phyloP scores from a whole-genome alignment of 768 basidiomycete species.

The Auriscalpium vulgare region DNA sequence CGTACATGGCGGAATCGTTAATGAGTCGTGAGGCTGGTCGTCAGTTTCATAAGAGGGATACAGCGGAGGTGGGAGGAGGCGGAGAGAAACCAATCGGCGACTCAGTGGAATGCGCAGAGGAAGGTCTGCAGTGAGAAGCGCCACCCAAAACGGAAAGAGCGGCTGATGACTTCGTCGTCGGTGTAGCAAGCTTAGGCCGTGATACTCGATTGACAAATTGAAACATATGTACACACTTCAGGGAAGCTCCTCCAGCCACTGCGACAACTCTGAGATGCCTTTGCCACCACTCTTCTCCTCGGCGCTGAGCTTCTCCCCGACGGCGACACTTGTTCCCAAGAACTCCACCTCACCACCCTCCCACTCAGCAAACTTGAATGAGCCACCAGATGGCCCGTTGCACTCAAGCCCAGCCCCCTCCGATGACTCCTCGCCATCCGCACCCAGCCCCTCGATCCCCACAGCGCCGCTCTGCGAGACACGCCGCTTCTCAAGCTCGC shows the following conservation, averaged over 20 bases:
- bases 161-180: neutral
- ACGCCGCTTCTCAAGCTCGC: constrained; percentile 76
- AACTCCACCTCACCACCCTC: constrained; percentile 77
- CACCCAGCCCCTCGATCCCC: constrained; percentile 66
- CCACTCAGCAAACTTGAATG: constrained; percentile 75
- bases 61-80: too few relatives aligned
- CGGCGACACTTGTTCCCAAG: constrained; percentile 45
- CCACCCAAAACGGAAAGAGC: too few relatives aligned
- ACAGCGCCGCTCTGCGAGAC: constrained; percentile 56
- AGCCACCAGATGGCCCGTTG: constrained; percentile 38
- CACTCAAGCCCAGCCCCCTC: constrained; percentile 76
- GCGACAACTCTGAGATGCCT: neutral
- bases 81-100: too few relatives aligned
- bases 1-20: constrained; percentile 27
- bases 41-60: too few relatives aligned
- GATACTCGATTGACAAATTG: neutral
- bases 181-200: constrained; percentile 4
- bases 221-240: neutral
- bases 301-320: constrained; percentile 22
- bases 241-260: constrained; percentile 2
- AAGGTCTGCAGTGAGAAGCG: too few relatives aligned
- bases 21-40: too few relatives aligned
- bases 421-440: constrained; percentile 41
- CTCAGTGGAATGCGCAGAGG: too few relatives aligned
- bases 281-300: constrained; percentile 26